Percentiles rank a stretch among this genome's conserved stretches.
Evolutionary conservation across 1,284 basidiomycete genomes (phyloP).

Genomic region (Flammula alnicola): DNA sequence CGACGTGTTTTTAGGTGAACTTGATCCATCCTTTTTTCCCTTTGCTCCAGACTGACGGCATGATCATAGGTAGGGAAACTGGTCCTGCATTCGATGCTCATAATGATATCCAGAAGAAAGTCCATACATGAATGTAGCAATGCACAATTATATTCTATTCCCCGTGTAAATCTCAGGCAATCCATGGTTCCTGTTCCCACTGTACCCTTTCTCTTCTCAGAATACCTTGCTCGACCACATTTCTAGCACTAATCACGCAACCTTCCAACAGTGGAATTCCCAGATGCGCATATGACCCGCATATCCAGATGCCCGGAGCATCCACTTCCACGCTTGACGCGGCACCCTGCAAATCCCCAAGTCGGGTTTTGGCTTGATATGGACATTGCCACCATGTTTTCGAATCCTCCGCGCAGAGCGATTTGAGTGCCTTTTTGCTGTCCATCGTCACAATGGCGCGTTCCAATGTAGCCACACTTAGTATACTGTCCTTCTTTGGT

Average conservation of each 20-base stretch:
- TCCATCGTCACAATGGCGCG: slow-evolving; percentile 59
- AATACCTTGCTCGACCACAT: slow-evolving; percentile 55
- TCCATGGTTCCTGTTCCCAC: slow-evolving; percentile 35
- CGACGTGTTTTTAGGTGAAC: slow-evolving; percentile 76
- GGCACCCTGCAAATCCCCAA: slow-evolving; percentile 59
- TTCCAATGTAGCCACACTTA: slow-evolving; percentile 64
- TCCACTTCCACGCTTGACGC: slow-evolving; percentile 32
- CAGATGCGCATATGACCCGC: slow-evolving; percentile 58
- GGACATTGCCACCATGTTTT: slow-evolving; percentile 45
- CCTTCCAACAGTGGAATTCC: slow-evolving; percentile 71
- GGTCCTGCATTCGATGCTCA: slow-evolving; percentile 63
- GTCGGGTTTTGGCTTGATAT: slow-evolving; percentile 34
- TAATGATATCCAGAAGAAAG: slow-evolving; percentile 74
- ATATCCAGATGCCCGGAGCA: slow-evolving; percentile 58
- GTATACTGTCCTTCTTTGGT: slow-evolving; percentile 48
- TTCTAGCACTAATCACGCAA: slow-evolving; percentile 63
- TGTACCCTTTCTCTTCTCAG: slow-evolving; percentile 40
- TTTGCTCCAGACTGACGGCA: not conserved
- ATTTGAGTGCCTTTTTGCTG: slow-evolving; percentile 53
- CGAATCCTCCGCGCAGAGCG: slow-evolving; percentile 42
- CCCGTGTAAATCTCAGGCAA: slow-evolving; percentile 4
- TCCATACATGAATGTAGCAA: slow-evolving; percentile 18
- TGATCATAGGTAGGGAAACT: slow-evolving; percentile 54
- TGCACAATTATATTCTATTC: slow-evolving; percentile 13
- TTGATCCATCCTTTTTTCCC: not conserved